Base-by-base conservation (phyloP, 352 stramenopile genomes). In the Globisporangium orthogonon region DNA sequence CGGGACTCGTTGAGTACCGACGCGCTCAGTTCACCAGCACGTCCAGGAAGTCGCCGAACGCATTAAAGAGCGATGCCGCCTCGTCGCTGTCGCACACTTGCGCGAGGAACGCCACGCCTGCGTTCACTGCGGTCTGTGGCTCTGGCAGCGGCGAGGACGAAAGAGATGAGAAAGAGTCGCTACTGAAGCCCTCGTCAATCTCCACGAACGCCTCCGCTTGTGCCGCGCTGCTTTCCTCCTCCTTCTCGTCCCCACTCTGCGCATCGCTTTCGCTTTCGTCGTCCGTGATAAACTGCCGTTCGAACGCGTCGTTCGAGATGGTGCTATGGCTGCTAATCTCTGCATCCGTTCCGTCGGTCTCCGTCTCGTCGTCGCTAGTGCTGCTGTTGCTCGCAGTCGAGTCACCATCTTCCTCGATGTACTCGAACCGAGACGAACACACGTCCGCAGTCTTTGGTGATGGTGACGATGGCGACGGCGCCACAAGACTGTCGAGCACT, bases 41-140 rank as follows among this genome's bases (percentile, higher is more conserved):
- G 35, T 91, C 80, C 28, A 91, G 46, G 48, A 91, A 85, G 59
- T 89, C 69, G 29, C 76, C 78, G 39, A 91, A 83, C 3, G 76
- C 74, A 61, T 88, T 87, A 45, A 91, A 79, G 29, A 91, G 63
- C 45, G 74, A 78, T 44, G 74, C 62, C 15, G 78, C 69, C 52
- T 86, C 74, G 40, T 88, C 56, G 41, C 74, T 89, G 47, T 87
- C 76, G 40, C 76, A 85, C 13, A 86, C 66, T 47, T 66, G 67
- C 15, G 70, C 65, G 40, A 91, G 56, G 29, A 87, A 65, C 41
- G 73, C 85, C 45, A 91, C 65, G 28, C 78, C 67, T 2, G 59
- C 66, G 51, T 84, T 70, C 18, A 85, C 54, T 14, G 87, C 48
- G 14, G 69, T 73, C n/a, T 47, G 52, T 13, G 48, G 41, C 3